A percentile compares a stretch with the other conserved stretches of the same genome.
Evolutionary conservation across 1,139 yeast species (phyloP).

Genomic region (Yamadazyma pseudoaaseri): DNA sequence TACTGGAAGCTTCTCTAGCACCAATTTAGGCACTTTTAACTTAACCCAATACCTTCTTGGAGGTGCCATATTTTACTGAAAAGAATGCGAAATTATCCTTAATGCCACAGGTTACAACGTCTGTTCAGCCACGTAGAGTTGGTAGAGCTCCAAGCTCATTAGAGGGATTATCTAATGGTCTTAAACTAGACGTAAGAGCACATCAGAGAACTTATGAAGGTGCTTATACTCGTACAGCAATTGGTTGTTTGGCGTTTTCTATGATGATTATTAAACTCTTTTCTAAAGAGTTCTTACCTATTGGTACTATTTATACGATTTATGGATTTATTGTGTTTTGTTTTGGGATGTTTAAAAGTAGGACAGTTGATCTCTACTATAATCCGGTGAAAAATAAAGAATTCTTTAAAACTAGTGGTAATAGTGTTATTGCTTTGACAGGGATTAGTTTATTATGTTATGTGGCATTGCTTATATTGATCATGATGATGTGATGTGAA

Average conservation of each 20-base stretch:
- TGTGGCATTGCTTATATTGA: slow-evolving; percentile 40
- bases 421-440: slow-evolving; percentile 44
- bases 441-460: slow-evolving; percentile 47
- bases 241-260: slow-evolving; percentile 46
- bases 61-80: slow-evolving; percentile 17
- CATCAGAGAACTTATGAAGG: slow-evolving; percentile 65
- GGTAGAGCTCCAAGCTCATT: neutral
- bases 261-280: slow-evolving; percentile 52
- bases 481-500: slow-evolving; percentile 37
- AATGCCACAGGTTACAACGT: neutral
- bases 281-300: slow-evolving; percentile 50
- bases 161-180: slow-evolving; percentile 9
- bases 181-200: slow-evolving; percentile 54
- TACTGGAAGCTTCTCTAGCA: slow-evolving; percentile 34
- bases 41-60: slow-evolving; percentile 36
- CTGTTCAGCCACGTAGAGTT: neutral
- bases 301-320: slow-evolving; percentile 52
- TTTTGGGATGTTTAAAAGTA: slow-evolving; percentile 47
- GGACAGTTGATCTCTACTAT: slow-evolving; percentile 46
- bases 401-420: slow-evolving; percentile 51
- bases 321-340: slow-evolving; percentile 51
- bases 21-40: slow-evolving; percentile 28
- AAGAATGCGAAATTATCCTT: neutral
- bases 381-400: slow-evolving; percentile 38
- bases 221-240: slow-evolving; percentile 55